phyloP scores from a whole-genome alignment of 2,329 filamentous ascomycete genomes.

The Ophiostoma piceae region DNA sequence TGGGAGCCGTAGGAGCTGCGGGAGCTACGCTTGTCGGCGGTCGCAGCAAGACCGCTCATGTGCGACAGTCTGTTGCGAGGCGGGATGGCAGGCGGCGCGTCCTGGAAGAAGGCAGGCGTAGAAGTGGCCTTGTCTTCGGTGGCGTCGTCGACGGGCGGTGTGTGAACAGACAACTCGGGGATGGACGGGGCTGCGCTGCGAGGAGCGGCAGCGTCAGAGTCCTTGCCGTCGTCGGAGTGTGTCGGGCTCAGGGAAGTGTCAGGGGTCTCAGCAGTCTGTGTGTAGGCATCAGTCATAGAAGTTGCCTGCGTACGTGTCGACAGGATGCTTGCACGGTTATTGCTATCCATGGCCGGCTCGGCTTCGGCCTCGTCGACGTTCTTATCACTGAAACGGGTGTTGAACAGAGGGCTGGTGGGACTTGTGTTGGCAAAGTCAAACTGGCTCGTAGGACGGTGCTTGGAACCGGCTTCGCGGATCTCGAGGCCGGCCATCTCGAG shows the following conservation, averaged over 20 bases:
- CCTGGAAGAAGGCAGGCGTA: not conserved
- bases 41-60: not conserved
- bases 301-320: slow-evolving; percentile 63
- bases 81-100: slow-evolving; percentile 7
- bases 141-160: not conserved
- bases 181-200: not conserved
- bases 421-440: slow-evolving; percentile 72
- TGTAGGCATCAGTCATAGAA: slow-evolving; percentile 64
- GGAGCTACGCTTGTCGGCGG: not conserved
- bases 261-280: slow-evolving; percentile 54
- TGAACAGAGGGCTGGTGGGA: slow-evolving; percentile 66
- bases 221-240: slow-evolving; percentile 46
- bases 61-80: not conserved
- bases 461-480: slow-evolving; percentile 82
- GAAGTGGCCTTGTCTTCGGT: not conserved
- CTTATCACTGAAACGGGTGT: slow-evolving; percentile 51
- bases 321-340: slow-evolving; percentile 70
- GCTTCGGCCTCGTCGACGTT: slow-evolving; percentile 56
- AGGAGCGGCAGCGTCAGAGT: slow-evolving; percentile 23
- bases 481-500: slow-evolving; percentile 86
- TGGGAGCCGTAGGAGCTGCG: not conserved
- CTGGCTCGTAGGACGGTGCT: slow-evolving; percentile 65
- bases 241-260: slow-evolving; percentile 51
- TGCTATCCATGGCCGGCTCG: slow-evolving; percentile 50
- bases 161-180: slow-evolving; percentile 15